Evolutionary conservation across 2,329 filamentous ascomycete species (phyloP), one percentile per base, ranked within the genome.

Genomic region (Alternaria incomplexa): DNA sequence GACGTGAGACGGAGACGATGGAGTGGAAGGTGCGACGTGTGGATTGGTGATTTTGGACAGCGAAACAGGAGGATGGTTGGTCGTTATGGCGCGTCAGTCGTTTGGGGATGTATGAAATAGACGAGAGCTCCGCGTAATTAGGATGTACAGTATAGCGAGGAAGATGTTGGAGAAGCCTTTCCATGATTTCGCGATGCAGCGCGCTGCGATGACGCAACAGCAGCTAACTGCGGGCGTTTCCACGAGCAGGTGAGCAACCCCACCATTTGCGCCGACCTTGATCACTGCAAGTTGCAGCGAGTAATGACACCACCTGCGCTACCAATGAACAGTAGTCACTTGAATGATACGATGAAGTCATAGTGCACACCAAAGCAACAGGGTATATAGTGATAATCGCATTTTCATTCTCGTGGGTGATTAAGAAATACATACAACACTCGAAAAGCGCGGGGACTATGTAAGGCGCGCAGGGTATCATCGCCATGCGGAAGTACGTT

Each of bases 201-300:
- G 60, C 64, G 36, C 55, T 43, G 61, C 67, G 61, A 74, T 74
- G 72, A 74, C 72, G 72, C 72, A 74, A 69, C 61, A 25, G 68
- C 61, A 46, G 47, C 61, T 61, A 52, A 45, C n/a, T 45, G 23
- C 25, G 17, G 26, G 58, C 58, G 51, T 25, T 28, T 64, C 61
- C 65, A 71, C 48, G 57, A 61, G 63, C 53, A 54, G 51, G 10
- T 54, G 44, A 44, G 11, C 25, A 52, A 48, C 60, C 60, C 60
- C 60, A 59, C 56, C 48, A 48, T 54, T 25, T 15, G 26, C 17
- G 17, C 48, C 30, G 48, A 30, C 28, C 20, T n/a, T 32, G 22
- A 13, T 15, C 26, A 51, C 28, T 20, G 22, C 46, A 28, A 11
- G 25, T 6, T 6, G 12, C 15, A 48, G 26, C 13, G 20, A 48